Base-by-base conservation (phyloP, 495 filamentous ascomycete genomes). In the Parathielavia appendiculata region DNA sequence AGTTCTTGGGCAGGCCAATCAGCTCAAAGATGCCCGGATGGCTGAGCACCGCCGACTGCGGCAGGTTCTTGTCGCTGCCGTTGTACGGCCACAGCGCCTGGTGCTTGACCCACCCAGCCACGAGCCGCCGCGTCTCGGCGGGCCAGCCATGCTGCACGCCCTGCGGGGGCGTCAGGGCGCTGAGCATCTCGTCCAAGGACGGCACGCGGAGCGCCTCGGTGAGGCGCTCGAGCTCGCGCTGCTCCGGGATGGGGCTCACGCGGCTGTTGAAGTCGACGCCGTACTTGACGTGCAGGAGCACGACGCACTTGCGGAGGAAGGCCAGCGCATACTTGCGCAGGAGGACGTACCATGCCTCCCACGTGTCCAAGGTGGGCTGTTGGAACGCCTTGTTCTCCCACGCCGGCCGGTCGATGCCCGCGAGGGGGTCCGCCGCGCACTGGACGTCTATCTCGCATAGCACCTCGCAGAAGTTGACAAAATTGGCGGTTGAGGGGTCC, bases 21-120 rank as follows among this genome's bases (percentile, higher is more conserved):
- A 99, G 83, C 69, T 99, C 93, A 64, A 91, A 93, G 57, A 97
- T 95, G 5, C 82, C 87, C 0, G 93, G 95, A 70, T 98, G 93
- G 47, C 86, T 80, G 49, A 93, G 70, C 35, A 73, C 63, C 2
- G 76, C 75, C 20, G 74, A 76, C n/a, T 53, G 30, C 14, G 66
- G 68, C 30, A 71, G 61, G 20, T 10, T 8, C 19, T 44, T 51
- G 12, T 67, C 57, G 22, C 36, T 49, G 43, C 22, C 58, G 43
- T 58, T 50, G 46, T 45, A 54, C 32, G 65, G 61, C 62, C 69
- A 73, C n/a, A 54, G 56, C 17, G 70, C 64, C 59, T 79, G 78
- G 64, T 95, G 89, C 59, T 76, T 75, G 57, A 95, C 85, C 93
- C 93, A 98, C 39, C 90, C 88, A 11, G 77, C 75, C 34, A 91